Percentiles rank a stretch among this genome's conserved stretches.
phyloP scores from a whole-genome alignment of 2,329 filamentous ascomycete species.

The Xylaria sp. region DNA sequence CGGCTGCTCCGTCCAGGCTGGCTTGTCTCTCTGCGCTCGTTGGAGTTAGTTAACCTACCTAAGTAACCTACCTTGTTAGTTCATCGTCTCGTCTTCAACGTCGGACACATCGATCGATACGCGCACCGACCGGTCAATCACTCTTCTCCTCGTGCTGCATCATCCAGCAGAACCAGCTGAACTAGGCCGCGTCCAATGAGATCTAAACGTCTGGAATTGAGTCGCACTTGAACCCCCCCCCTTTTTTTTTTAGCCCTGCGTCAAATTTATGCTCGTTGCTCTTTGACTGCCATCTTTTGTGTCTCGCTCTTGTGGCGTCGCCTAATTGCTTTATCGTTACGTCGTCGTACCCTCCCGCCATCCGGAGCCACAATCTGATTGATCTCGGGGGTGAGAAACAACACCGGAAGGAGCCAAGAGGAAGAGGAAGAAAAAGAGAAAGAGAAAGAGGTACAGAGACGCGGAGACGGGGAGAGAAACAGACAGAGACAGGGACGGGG shows the following conservation, averaged over 20 bases:
- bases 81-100: constrained; percentile 29
- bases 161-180: constrained; percentile 9
- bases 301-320: constrained; percentile 19
- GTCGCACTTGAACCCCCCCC: constrained; percentile 14
- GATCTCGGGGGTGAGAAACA: background rate
- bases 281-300: constrained; percentile 26
- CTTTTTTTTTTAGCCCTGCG: constrained; percentile 4
- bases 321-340: constrained; percentile 7
- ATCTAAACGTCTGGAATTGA: constrained; percentile 13
- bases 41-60: constrained; percentile 8
- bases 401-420: background rate
- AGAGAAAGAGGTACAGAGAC: background rate
- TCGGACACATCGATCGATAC: constrained; percentile 23
- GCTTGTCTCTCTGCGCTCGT: constrained; percentile 20
- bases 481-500: background rate
- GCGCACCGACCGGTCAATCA: constrained; percentile 24
- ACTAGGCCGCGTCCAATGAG: constrained; percentile 19
- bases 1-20: constrained; percentile 29
- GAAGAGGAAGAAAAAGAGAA: background rate
- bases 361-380: constrained; percentile 11
- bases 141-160: constrained; percentile 8
- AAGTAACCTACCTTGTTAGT: background rate
- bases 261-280: constrained; percentile 15
- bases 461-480: constrained; percentile 1
- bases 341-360: constrained; percentile 18